Percentiles rank a stretch among this genome's conserved stretches.
Conservation (phyloP, 2,329 filamentous ascomycete species). For the Nannizzia gypsea region DNA sequence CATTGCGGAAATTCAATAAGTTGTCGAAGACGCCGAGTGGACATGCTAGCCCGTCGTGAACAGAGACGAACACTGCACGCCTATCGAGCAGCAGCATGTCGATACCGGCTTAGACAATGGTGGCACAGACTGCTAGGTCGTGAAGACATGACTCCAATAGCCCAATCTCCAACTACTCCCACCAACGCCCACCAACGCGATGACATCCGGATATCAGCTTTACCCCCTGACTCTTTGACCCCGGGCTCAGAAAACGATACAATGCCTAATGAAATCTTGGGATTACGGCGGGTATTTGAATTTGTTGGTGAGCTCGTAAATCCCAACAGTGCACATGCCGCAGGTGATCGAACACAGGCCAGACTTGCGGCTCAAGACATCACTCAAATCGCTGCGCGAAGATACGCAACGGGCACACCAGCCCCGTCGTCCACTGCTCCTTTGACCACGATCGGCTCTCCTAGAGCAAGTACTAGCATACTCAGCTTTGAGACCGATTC, state of each 20-base stretch:
- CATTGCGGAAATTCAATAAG: constrained; percentile 30
- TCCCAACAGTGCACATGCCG: constrained; percentile 26
- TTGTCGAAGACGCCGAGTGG: constrained; percentile 40
- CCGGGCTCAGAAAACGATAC: constrained; percentile 36
- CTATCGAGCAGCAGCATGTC: constrained; percentile 43
- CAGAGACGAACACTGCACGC: constrained; percentile 41
- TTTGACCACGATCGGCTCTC: constrained; percentile 20
- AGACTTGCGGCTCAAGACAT: constrained; percentile 1
- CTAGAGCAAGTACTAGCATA: constrained; percentile 19
- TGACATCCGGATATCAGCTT: neutral
- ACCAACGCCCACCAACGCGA: neutral
- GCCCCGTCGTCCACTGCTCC: constrained; percentile 17
- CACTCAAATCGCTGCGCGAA: constrained; percentile 10
- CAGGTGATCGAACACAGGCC: neutral
- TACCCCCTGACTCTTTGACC: neutral
- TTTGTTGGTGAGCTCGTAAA: constrained; percentile 40
- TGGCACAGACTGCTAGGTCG: constrained; percentile 31
- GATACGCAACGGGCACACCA: constrained; percentile 10
- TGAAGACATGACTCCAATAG: constrained; percentile 28
- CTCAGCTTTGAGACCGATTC: constrained; percentile 21
- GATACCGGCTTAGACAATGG: constrained; percentile 40
- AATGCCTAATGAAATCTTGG: constrained; percentile 40
- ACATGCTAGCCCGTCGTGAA: constrained; percentile 43
- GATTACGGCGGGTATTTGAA: constrained; percentile 41
- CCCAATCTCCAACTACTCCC: constrained; percentile 17